Conservation (phyloP, 768 basidiomycete genomes). For the Leccinum incarnatum region DNA sequence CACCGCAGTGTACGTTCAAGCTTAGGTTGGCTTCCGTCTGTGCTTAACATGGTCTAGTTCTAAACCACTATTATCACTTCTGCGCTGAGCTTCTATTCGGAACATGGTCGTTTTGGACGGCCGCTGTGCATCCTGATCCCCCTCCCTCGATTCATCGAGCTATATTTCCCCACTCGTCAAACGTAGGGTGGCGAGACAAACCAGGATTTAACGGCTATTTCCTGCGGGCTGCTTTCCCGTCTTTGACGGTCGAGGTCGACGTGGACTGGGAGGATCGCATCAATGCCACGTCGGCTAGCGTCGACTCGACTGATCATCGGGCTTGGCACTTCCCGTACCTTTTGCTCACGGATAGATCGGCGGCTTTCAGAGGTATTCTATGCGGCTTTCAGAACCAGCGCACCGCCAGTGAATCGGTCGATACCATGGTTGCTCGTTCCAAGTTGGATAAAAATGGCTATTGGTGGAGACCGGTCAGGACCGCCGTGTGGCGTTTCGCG, state of each 20-base stretch:
- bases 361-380: conserved; percentile 62
- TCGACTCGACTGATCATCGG: conserved; percentile 31
- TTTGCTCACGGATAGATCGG: conserved; percentile 72
- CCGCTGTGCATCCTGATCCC: conserved; percentile 36
- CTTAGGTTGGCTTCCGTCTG: not conserved
- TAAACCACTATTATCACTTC: conserved; percentile 87
- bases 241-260: conserved; percentile 61
- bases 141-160: conserved; percentile 62
- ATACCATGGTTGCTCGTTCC: conserved; percentile 43
- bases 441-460: conserved; percentile 38
- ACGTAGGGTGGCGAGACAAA: conserved; percentile 67
- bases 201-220: conserved; percentile 79
- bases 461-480: conserved; percentile 80
- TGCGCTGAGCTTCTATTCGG: conserved; percentile 81
- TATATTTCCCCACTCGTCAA: conserved; percentile 65
- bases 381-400: conserved; percentile 68
- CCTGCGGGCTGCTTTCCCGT: conserved; percentile 71
- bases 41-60: conserved; percentile 37
- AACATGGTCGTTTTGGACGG: conserved; percentile 70
- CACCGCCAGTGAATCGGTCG: conserved; percentile 67
- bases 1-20: conserved; percentile 48
- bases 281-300: conserved; percentile 21
- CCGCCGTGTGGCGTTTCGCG: conserved; percentile 65
- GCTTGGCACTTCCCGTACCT: conserved; percentile 73
- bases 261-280: conserved; percentile 73